These are phyloP conservation scores for Cyathus striatus DNA, from an alignment of 768 basidiomycete species.

Conservation along the genomic window DNA sequence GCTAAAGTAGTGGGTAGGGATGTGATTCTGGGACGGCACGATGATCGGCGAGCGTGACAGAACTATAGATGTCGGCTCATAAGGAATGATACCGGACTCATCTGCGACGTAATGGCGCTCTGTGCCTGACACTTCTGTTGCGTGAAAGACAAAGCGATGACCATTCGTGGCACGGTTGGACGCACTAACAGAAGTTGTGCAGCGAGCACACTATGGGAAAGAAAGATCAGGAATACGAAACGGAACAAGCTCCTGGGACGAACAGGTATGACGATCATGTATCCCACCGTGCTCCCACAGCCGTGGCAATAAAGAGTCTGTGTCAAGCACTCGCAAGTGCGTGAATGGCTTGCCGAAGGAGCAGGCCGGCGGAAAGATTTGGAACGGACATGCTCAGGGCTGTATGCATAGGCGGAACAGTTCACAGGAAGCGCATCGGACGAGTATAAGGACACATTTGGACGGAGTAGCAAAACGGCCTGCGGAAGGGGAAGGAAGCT, in stretches of 20 bases:
- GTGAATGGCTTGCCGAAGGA: slow-evolving; percentile 23
- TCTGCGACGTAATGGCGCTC: slow-evolving; percentile 60
- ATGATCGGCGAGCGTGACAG: slow-evolving; percentile 9
- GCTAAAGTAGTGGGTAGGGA: slow-evolving; percentile 9
- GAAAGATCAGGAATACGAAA: slow-evolving; percentile 3
- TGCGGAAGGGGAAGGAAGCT: slow-evolving; percentile 18
- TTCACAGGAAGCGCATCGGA: slow-evolving; percentile 77
- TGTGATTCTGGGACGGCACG: slow-evolving; percentile 6
- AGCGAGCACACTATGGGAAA: slow-evolving; percentile 51
- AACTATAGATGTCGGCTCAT: slow-evolving; percentile 20
- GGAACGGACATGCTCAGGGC: slow-evolving; percentile 35
- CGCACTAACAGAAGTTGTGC: slow-evolving; percentile 64
- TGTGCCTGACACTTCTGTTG: slow-evolving; percentile 54
- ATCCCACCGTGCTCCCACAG: slow-evolving; percentile 72
- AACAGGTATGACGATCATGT: slow-evolving; percentile 74
- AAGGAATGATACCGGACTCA: slow-evolving; percentile 58
- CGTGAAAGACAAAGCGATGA: slow-evolving; percentile 85
- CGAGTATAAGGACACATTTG: slow-evolving; percentile 77
- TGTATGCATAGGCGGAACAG: slow-evolving; percentile 61
- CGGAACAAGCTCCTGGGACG: slow-evolving; percentile 6
- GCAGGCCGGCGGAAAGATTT: slow-evolving; percentile 28
- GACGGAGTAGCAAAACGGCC: slow-evolving; percentile 81
- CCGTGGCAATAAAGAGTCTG: slow-evolving; percentile 77
- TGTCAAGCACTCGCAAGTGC: slow-evolving; percentile 84
- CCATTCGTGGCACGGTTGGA: slow-evolving; percentile 76